Base-by-base conservation (phyloP, 2,329 filamentous ascomycete species). In the Phialocephala sp. region DNA sequence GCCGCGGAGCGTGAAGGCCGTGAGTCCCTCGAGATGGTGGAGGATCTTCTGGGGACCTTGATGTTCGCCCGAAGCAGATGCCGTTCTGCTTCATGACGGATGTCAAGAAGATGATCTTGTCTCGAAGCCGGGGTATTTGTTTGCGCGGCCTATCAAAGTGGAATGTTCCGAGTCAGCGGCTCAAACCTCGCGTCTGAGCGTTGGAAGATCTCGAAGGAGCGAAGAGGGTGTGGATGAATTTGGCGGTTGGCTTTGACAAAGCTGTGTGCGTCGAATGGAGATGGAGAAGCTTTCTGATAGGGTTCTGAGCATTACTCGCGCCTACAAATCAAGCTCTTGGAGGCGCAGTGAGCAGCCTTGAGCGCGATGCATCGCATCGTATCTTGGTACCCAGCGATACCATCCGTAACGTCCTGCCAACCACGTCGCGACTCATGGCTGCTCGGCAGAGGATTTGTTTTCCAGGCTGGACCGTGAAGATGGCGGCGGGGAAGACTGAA, bases 231-330 rank as follows among this genome's bases (percentile, higher is more conserved):
- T 41, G 37, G 37, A 41, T 14, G 15, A 8, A 41, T 18, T 41
- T 41, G 37, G 11, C 12, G 37, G 15, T 18, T 14, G 50, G 50
- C 11, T 18, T 54, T 35, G 50, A 54, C 22, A 50, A 27, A 50
- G 45, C 45, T 50, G 45, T 54, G 27, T 12, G 45, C 50, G 35
- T 32, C 24, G 22, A 5, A 8, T 4, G 8, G 50, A 54, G 27
- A 32, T 32, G 50, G 18, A 15, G 50, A 32, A 54, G 24, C 24
- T 14, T 54, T 54, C 14, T 54, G 47, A 52, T 24, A 54, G 50
- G 50, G 50, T 32, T 54, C 24, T 32, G 50, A 54, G 24, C 50
- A 54, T 54, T 54, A 54, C 50, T 54, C 50, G 24, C 50, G 22
- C 12, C 50, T 54, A 8, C 24, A 54, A 54, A 54, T 32, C 50